Evolutionary conservation across 2,329 filamentous ascomycete genomes (phyloP).

Genomic region (Diaporthe velutina): DNA sequence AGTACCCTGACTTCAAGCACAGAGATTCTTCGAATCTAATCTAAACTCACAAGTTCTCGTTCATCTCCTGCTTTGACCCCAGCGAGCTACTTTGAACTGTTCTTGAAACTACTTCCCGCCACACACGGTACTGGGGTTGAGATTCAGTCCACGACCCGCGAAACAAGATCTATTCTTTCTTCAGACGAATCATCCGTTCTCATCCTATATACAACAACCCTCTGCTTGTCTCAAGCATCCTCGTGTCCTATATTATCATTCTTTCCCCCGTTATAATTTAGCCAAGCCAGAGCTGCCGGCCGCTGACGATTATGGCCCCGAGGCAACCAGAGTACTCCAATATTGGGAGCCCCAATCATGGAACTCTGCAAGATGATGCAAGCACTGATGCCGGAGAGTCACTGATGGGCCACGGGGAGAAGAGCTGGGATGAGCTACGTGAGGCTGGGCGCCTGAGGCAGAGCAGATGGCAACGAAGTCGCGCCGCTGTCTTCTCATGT

Average conservation of each 20-base stretch:
- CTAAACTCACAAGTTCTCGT: background rate
- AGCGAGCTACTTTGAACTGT: background rate
- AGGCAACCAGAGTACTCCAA: slow-evolving; percentile 19
- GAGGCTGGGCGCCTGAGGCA: slow-evolving; percentile 34
- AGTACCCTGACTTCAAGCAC: background rate
- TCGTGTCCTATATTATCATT: background rate
- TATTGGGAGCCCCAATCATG: slow-evolving; percentile 15
- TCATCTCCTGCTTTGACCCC: background rate
- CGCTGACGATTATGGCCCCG: background rate
- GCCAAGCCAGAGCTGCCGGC: background rate
- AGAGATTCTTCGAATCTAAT: background rate
- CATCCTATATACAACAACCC: background rate
- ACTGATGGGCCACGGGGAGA: slow-evolving; percentile 46
- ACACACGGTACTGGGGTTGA: background rate
- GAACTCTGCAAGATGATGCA: slow-evolving; percentile 45
- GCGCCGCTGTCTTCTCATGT: slow-evolving; percentile 39
- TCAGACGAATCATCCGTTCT: slow-evolving; percentile 17
- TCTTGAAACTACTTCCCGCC: background rate
- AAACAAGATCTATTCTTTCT: background rate
- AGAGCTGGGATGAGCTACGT: slow-evolving; percentile 45
- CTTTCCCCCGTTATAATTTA: no score
- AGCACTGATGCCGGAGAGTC: slow-evolving; percentile 46
- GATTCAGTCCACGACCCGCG: background rate
- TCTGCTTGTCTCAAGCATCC: background rate
- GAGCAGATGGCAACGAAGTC: slow-evolving; percentile 41